Conservation (phyloP, 352 stramenopile species). For the Pythium brassicae region DNA sequence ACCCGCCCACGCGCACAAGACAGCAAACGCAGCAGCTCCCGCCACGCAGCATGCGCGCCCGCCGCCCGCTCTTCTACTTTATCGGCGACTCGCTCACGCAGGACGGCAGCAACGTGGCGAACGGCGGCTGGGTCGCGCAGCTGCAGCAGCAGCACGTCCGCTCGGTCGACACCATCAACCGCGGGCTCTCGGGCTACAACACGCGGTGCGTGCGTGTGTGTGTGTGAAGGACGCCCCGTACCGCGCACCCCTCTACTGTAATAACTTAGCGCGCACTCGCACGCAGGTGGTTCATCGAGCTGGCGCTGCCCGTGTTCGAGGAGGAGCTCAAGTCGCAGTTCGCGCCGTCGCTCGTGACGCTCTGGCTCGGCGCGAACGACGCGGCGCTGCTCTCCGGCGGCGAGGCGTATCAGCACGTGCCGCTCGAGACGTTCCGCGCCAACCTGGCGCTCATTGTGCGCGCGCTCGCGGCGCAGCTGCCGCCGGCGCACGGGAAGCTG, state of each 20-base stretch:
- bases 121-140: slow-evolving; percentile 38
- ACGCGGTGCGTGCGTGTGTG: slow-evolving; percentile 17
- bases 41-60: not conserved
- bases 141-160: slow-evolving; percentile 48
- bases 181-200: slow-evolving; percentile 55
- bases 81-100: slow-evolving; percentile 70
- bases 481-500: slow-evolving; percentile 27
- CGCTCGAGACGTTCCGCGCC: slow-evolving; percentile 33
- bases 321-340: slow-evolving; percentile 28
- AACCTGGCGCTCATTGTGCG: slow-evolving; percentile 38
- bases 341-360: slow-evolving; percentile 39
- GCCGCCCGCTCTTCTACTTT: slow-evolving; percentile 32
- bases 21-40: not conserved
- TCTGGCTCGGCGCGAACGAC: slow-evolving; percentile 75
- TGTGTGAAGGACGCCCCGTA: not conserved
- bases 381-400: slow-evolving; percentile 27
- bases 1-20: slow-evolving; percentile 1
- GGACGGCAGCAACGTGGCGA: slow-evolving; percentile 27
- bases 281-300: slow-evolving; percentile 41
- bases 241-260: too few relatives aligned
- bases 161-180: slow-evolving; percentile 52
- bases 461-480: slow-evolving; percentile 11
- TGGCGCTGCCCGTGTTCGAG: slow-evolving; percentile 30
- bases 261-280: too few relatives aligned
- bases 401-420: slow-evolving; percentile 34